Conservation (phyloP, 2,329 filamentous ascomycete genomes). For the Xylariaceae sp. region DNA sequence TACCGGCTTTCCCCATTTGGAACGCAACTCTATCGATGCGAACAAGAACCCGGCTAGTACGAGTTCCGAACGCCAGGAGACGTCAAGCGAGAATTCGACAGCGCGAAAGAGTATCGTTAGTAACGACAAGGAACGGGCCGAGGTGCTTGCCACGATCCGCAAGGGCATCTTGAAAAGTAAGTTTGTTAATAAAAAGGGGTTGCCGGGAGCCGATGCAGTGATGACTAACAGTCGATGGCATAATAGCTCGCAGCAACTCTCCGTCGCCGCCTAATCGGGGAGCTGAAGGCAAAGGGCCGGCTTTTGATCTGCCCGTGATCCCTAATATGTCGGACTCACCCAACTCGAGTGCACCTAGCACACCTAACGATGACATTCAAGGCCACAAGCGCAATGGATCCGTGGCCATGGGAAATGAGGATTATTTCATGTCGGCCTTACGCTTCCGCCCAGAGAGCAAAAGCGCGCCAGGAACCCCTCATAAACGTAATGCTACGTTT, state of each 20-base stretch:
- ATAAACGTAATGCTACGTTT: conserved; percentile 65
- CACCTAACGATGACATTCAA: conserved; percentile 71
- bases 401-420: conserved; percentile 71
- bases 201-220: neutral
- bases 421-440: conserved; percentile 80
- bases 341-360: conserved; percentile 79
- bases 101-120: conserved; percentile 85
- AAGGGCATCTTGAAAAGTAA: conserved; percentile 93
- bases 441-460: conserved; percentile 70
- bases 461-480: conserved; percentile 75
- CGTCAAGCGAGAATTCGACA: conserved; percentile 54
- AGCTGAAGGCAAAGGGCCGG: conserved; percentile 47
- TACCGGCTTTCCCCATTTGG: conserved; percentile 78
- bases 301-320: conserved; percentile 55
- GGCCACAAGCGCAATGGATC: conserved; percentile 63
- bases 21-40: conserved; percentile 74
- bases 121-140: conserved; percentile 82
- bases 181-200: neutral
- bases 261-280: conserved; percentile 63
- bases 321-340: conserved; percentile 70
- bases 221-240: conserved; percentile 19
- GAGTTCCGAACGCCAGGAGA: conserved; percentile 47
- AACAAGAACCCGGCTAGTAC: conserved; percentile 40
- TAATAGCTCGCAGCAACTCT: conserved; percentile 57
- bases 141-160: conserved; percentile 84